Evolutionary conservation across 2,329 filamentous ascomycete genomes (phyloP).

Genomic region (Fusarium circinatum): DNA sequence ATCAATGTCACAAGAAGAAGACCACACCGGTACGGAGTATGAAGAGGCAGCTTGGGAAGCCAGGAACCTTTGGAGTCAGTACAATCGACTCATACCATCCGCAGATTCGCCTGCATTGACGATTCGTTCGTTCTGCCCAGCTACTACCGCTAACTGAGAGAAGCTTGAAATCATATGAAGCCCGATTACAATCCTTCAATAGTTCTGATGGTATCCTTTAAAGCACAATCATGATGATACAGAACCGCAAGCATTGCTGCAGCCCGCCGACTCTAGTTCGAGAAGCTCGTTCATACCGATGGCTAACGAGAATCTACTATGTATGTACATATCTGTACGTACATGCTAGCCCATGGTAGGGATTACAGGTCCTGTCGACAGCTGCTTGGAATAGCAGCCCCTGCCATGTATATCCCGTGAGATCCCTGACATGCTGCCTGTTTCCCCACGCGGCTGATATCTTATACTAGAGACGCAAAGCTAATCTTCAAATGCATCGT

Average conservation of each 20-base stretch:
- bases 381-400: background rate
- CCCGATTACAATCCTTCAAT: background rate
- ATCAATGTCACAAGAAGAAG: background rate
- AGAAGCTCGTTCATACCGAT: background rate
- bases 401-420: constrained; percentile 10
- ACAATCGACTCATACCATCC: background rate
- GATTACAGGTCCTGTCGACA: background rate
- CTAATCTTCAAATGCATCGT: constrained; percentile 27
- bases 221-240: background rate
- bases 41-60: constrained; percentile 1
- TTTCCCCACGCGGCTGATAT: constrained; percentile 12
- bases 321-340: background rate
- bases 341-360: background rate
- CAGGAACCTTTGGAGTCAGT: background rate
- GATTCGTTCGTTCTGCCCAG: background rate
- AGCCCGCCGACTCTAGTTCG: background rate
- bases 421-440: constrained; percentile 8
- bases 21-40: constrained; percentile 14
- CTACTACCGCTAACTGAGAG: too few species aligned
- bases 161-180: background rate
- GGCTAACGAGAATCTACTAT: background rate
- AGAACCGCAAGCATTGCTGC: background rate
- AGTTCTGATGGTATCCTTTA: background rate
- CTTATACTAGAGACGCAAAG: constrained; percentile 21
- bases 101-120: background rate